Base-by-base conservation (phyloP, 257 asterid species). In the Avicennia marina region DNA sequence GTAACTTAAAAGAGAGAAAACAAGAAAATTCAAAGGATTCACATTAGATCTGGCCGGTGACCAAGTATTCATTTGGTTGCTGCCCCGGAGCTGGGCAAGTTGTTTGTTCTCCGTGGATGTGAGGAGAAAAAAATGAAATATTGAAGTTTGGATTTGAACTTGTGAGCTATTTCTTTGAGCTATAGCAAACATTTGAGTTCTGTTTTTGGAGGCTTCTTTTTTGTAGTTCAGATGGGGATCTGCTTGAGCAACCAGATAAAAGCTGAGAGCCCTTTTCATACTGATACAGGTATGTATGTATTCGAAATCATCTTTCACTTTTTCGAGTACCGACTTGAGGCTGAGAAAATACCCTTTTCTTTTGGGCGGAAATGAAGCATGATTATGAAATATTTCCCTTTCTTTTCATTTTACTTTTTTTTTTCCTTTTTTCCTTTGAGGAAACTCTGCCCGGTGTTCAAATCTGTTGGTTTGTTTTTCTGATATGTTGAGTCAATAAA, bases 231-330 rank as follows among this genome's bases (percentile, higher is more conserved):
- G 51, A 90, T 90, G 98, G 98, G 98, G 66, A 72, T 84, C 75
- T 90, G 96, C 68, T 68, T 68, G 38, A 90, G 98, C 87, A 86
- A 80, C 69, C 90, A 82, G 80, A 80, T 84, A 27, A 89, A 89
- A 78, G 94, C 96, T 7, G 95, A 81, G 48, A 70, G 74, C 75
- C 61, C 80, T 53, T 69, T 65, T 56, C 75, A 65, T 45, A 66
- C 94, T 9, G 86, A 78, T 40, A 73, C 75, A 71, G 87, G 81
- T 82, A 72, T 15, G 25, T 60, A 26, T 56, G 25, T 60, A 26
- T 56, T 50, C 29, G 4, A 11, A 24, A 4, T 25, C 32, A 16
- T 19, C 0, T 16, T 47, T 51, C 22, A 19, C 31, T 53, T 42
- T 50, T 62, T 43, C 44, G 18, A 50, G 13, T 24, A 8, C 44